Base-by-base conservation (phyloP, 1,284 basidiomycete species). In the Cryptococcus sp. region DNA sequence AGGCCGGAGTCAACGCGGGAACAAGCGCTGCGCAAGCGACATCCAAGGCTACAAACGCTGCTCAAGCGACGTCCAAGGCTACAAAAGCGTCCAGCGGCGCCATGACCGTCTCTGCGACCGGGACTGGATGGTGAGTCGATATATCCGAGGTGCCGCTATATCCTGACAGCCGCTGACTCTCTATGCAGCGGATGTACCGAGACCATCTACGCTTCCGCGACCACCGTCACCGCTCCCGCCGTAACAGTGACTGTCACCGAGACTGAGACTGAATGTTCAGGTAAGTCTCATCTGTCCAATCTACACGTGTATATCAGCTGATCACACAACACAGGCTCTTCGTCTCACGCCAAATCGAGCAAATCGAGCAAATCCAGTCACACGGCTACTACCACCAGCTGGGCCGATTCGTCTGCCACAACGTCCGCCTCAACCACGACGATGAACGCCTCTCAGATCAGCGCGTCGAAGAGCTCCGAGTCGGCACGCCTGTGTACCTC, bases 401-500 rank as follows among this genome's bases (percentile, higher is more conserved):
- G 41, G 41, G 19, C 41, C 41, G 41, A 42, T 5, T 42, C 41
- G 3, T 19, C 52, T 15, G 25, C 50, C 11, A 46, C 48, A 16
- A 38, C 51, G 13, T 3, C 47, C 17, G 13, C 42, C n/a, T 22
- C 53, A n/a, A 42, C 46, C 16, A 53, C 53, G 17, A 47, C 54
- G n/a, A 25, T 45, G 13, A 63, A 59, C 50, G 45, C 61, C 13
- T 49, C 58, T 11, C 48, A 63, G 44, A 5, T 39, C 49, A 54
- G 55, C n/a, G 48, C 51, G 5, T 54, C 51, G 2, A 54, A 50
- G 7, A 40, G 35, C 16, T 41, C 57, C 15, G 49, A 16, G 25
- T 60, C 59, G 11, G 59, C 59, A 1, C 17, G 47, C 7, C 11
- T 10, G 35, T 69, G 42, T 51, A 61, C 49, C 48, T 35, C 57